phyloP scores from a whole-genome alignment of 2,329 filamentous ascomycete species.

The Diatrype stigma region DNA sequence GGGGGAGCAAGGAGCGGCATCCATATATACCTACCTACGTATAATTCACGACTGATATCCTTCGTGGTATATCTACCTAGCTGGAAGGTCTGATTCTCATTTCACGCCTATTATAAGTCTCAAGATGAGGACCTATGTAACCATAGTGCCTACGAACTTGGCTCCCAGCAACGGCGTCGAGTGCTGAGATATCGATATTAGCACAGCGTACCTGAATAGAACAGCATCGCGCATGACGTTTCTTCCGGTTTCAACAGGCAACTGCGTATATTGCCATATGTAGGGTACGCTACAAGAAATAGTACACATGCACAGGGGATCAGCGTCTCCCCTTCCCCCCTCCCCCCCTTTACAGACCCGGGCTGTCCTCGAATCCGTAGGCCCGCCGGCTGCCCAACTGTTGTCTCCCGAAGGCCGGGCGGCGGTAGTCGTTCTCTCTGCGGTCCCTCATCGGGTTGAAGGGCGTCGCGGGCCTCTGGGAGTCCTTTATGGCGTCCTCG shows the following conservation, averaged over 20 bases:
- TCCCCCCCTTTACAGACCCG: neutral
- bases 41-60: too few species aligned
- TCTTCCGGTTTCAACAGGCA: neutral
- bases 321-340: neutral
- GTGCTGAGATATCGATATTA: too few species aligned
- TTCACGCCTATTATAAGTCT: too few species aligned
- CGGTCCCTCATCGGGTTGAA: slow-evolving; percentile 1
- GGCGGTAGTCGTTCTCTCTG: neutral
- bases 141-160: too few species aligned
- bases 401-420: too few species aligned
- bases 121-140: too few species aligned
- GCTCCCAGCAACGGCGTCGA: too few species aligned
- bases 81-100: too few species aligned
- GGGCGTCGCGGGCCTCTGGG: slow-evolving; percentile 2
- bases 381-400: slow-evolving; percentile 31
- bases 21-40: too few species aligned
- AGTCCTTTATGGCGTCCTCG: slow-evolving; percentile 15
- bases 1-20: too few species aligned
- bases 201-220: too few species aligned
- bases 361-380: slow-evolving; percentile 31
- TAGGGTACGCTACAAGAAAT: neutral
- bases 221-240: neutral
- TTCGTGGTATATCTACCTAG: too few species aligned
- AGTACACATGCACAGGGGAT: neutral
- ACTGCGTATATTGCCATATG: neutral